phyloP scores from a whole-genome alignment of 345 rosid species.

The Moricandia arvensis region DNA sequence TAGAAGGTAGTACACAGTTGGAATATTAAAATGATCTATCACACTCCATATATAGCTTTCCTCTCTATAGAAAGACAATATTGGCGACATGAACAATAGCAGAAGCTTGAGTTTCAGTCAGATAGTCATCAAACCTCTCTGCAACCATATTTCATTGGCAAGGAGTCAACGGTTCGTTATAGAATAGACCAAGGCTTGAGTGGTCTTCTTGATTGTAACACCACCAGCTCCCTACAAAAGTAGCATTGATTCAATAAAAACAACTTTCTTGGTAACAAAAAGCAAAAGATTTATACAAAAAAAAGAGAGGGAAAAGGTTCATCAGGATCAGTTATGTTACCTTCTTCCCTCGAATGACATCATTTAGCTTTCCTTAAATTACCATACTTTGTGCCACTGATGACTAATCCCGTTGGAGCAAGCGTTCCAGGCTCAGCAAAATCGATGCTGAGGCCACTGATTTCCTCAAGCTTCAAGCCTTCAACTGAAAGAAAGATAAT shows the following conservation, averaged over 20 bases:
- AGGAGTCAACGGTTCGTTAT: slow-evolving; percentile 73
- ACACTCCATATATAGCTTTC: too few species aligned
- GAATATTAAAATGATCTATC: too few species aligned
- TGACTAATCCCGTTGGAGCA: slow-evolving; percentile 74
- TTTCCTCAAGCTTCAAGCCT: slow-evolving; percentile 60
- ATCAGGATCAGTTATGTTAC: slow-evolving; percentile 31
- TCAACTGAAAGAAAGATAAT: slow-evolving; percentile 40
- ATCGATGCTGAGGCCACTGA: slow-evolving; percentile 49
- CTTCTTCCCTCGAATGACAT: slow-evolving; percentile 89
- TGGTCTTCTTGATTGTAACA: slow-evolving; percentile 72
- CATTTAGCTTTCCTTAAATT: slow-evolving; percentile 82
- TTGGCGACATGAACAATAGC: too few species aligned
- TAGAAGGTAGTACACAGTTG: too few species aligned
- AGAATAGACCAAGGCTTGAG: slow-evolving; percentile 54
- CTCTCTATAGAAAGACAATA: too few species aligned
- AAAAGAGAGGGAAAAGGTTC: neutral
- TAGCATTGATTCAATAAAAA: neutral
- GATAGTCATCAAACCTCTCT: slow-evolving; percentile 87
- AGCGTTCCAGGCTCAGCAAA: slow-evolving; percentile 70
- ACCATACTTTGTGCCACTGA: slow-evolving; percentile 77
- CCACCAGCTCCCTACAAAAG: slow-evolving; percentile 74
- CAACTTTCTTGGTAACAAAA: neutral
- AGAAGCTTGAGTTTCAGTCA: slow-evolving; percentile 36
- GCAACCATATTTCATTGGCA: slow-evolving; percentile 89
- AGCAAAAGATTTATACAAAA: neutral